Conservation (phyloP, 371 early-diverging fungal species). For the Globomyces sp. region DNA sequence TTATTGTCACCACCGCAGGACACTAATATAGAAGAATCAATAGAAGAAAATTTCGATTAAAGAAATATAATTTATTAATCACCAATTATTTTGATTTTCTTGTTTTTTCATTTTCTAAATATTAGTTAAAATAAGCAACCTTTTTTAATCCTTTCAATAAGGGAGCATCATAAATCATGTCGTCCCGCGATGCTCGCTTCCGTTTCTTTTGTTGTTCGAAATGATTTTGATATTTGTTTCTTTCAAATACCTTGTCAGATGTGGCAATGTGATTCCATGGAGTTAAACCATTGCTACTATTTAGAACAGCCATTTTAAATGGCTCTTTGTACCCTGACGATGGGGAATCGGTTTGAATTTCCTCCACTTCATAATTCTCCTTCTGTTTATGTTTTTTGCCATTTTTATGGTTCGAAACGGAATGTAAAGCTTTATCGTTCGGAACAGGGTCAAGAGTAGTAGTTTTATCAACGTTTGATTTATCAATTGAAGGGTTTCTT, state of each 20-base stretch:
- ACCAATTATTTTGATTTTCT: background rate
- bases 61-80: conserved; percentile 1
- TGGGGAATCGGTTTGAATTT: background rate
- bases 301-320: background rate
- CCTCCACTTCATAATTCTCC: too few species aligned
- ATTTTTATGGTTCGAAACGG: too few species aligned
- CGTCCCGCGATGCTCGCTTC: conserved; percentile 25
- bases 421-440: too few species aligned
- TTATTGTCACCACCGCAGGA: background rate
- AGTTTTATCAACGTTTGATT: too few species aligned
- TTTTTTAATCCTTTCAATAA: conserved; percentile 25
- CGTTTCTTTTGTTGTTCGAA: conserved; percentile 7
- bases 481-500: too few species aligned
- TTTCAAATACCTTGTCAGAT: conserved; percentile 14
- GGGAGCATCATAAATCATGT: conserved; percentile 35
- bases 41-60: conserved; percentile 17
- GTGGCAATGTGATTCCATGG: conserved; percentile 26
- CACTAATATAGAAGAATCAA: conserved; percentile 1
- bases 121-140: background rate
- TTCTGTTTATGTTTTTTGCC: too few species aligned
- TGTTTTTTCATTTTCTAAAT: conserved; percentile 8
- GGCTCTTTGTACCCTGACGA: background rate
- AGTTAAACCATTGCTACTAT: background rate
- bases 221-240: conserved; percentile 16
- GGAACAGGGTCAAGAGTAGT: too few species aligned